Conservation (phyloP, 2,329 filamentous ascomycete genomes). For the Aspergillus sojae region DNA sequence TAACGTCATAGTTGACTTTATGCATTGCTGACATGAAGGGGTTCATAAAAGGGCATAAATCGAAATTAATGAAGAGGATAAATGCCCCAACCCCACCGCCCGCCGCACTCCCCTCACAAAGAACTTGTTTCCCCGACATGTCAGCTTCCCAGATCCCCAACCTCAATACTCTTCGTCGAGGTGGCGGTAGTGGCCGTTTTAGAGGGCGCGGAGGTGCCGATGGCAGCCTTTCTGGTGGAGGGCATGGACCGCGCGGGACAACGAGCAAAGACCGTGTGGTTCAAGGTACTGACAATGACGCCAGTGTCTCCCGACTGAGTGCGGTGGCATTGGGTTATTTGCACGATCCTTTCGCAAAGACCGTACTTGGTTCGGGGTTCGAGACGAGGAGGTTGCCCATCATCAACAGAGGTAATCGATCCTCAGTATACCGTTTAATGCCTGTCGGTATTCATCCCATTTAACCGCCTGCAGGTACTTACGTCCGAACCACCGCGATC, state of each 20-base stretch:
- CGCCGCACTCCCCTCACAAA: conserved; percentile 11
- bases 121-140: conserved; percentile 52
- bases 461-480: conserved; percentile 67
- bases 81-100: conserved; percentile 7
- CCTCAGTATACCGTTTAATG: neutral
- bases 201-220: conserved; percentile 45
- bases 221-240: conserved; percentile 20
- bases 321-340: conserved; percentile 86
- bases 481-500: conserved; percentile 81
- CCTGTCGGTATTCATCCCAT: neutral
- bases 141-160: conserved; percentile 77
- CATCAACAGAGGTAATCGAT: conserved; percentile 79
- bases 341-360: conserved; percentile 73
- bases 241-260: conserved; percentile 22
- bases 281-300: conserved; percentile 89
- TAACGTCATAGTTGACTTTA: neutral
- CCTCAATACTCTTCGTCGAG: conserved; percentile 62
- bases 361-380: conserved; percentile 60
- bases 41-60: neutral
- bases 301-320: conserved; percentile 83
- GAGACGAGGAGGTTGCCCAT: conserved; percentile 75
- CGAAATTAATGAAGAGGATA: neutral
- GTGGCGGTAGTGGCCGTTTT: conserved; percentile 52
- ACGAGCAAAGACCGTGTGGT: conserved; percentile 69
- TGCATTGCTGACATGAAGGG: neutral